phyloP scores from a whole-genome alignment of 2,329 filamentous ascomycete species.

The Fusarium fujikuroi region DNA sequence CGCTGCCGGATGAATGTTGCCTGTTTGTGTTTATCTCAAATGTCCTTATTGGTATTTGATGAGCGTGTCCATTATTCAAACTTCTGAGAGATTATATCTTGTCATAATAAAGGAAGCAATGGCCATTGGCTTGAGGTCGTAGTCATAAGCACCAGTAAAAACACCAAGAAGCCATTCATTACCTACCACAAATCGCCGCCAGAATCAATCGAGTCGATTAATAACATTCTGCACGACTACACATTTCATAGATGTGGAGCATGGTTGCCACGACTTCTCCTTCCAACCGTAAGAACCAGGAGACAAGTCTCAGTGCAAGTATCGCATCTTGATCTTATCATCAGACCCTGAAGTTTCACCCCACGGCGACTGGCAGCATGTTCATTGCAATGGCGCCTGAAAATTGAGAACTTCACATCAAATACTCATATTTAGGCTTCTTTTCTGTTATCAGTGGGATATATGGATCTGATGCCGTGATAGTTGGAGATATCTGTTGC shows the following conservation, averaged over 20 bases:
- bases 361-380: too few relatives aligned
- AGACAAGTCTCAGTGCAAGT: background rate
- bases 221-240: background rate
- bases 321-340: background rate
- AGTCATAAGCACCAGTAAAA: background rate
- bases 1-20: background rate
- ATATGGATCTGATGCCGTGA: background rate
- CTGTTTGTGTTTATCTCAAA: background rate
- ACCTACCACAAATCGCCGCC: too few relatives aligned
- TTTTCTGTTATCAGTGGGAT: background rate
- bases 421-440: background rate
- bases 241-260: background rate
- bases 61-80: background rate
- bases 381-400: too few relatives aligned
- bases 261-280: too few relatives aligned
- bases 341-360: background rate
- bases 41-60: background rate
- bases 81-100: accelerated
- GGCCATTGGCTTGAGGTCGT: background rate
- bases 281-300: background rate
- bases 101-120: background rate
- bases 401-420: too few relatives aligned
- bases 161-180: background rate
- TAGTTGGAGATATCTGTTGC: background rate
- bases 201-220: background rate